Evolutionary conservation across 208 protist genomes (phyloP).

Genomic region (Leishmania lainsoni): DNA sequence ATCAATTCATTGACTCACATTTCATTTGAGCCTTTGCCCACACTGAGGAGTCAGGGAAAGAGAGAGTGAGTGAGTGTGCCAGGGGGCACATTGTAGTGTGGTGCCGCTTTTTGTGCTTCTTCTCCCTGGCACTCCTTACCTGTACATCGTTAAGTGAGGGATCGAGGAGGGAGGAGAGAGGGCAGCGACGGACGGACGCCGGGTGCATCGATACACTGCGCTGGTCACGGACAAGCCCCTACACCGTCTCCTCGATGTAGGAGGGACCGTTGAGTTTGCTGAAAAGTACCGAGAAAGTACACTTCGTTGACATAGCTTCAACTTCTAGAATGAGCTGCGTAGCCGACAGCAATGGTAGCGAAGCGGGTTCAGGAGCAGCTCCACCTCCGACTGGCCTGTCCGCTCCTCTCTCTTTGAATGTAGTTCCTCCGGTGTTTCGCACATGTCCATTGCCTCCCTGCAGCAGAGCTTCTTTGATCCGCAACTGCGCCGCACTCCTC

Average conservation of each 20-base stretch:
- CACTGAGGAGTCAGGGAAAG: background rate
- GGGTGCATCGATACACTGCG: background rate
- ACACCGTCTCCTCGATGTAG: background rate
- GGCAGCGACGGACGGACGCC: background rate
- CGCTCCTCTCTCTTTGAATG: background rate
- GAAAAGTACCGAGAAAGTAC: background rate
- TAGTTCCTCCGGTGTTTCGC: conserved; percentile 10
- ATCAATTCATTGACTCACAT: no score
- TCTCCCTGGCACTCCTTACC: background rate
- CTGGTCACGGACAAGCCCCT: background rate
- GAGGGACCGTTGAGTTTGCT: background rate
- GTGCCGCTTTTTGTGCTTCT: no score
- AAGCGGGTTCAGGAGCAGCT: background rate
- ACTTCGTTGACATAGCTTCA: background rate
- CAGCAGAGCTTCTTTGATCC: conserved; percentile 33
- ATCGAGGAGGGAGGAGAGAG: background rate
- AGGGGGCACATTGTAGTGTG: background rate
- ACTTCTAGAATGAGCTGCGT: background rate
- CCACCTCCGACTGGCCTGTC: background rate
- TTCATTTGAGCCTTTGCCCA: background rate
- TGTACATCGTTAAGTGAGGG: background rate
- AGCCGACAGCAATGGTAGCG: background rate
- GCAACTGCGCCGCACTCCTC: conserved; percentile 2
- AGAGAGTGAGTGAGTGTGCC: background rate
- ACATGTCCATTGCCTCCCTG: conserved; percentile 20